A percentile compares a stretch with the other conserved stretches of the same genome.
phyloP scores from a whole-genome alignment of 768 basidiomycete species.

The Macrocybe gigantea region DNA sequence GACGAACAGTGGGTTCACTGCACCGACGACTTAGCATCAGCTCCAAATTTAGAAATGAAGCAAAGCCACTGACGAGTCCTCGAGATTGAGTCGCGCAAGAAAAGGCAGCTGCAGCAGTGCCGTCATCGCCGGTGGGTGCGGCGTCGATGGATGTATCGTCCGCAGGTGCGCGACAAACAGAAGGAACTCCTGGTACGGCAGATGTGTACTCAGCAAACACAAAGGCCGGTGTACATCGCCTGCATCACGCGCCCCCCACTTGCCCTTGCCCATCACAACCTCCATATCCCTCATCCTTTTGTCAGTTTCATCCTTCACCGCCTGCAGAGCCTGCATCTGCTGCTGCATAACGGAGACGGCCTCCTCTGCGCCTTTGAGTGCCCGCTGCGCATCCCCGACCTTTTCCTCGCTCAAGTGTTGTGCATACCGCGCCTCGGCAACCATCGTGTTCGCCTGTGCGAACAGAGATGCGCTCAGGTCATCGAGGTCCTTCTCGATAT shows the following conservation, averaged over 20 bases:
- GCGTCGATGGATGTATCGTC: slow-evolving; percentile 54
- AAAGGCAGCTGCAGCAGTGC: slow-evolving; percentile 77
- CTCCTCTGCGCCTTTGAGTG: slow-evolving; percentile 80
- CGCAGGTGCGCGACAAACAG: slow-evolving; percentile 76
- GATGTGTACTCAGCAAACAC: slow-evolving; percentile 59
- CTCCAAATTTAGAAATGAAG: slow-evolving; percentile 6
- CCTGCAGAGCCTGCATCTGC: slow-evolving; percentile 72
- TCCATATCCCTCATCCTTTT: slow-evolving; percentile 43
- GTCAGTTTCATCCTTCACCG: slow-evolving; percentile 62
- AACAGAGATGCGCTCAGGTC: slow-evolving; percentile 90
- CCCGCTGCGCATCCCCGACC: slow-evolving; percentile 69
- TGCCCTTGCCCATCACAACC: slow-evolving; percentile 58
- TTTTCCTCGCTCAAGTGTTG: slow-evolving; percentile 62
- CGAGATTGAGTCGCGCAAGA: slow-evolving; percentile 63
- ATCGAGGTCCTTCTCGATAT: slow-evolving; percentile 92
- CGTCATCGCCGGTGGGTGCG: slow-evolving; percentile 60
- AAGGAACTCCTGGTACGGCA: slow-evolving; percentile 77
- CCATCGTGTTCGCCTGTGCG: slow-evolving; percentile 94
- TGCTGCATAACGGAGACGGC: slow-evolving; percentile 79
- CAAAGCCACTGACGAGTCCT: slow-evolving; percentile 71
- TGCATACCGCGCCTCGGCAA: slow-evolving; percentile 84
- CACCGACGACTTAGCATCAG: slow-evolving; percentile 8
- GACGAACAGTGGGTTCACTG: slow-evolving; percentile 87
- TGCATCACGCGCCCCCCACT: slow-evolving; percentile 30
- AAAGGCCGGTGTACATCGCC: slow-evolving; percentile 32